Percentiles rank a stretch among this genome's conserved stretches.
These are phyloP conservation scores for Xylariaceae sp. DNA, from an alignment of 2,329 filamentous ascomycete genomes.

Conservation along the genomic window DNA sequence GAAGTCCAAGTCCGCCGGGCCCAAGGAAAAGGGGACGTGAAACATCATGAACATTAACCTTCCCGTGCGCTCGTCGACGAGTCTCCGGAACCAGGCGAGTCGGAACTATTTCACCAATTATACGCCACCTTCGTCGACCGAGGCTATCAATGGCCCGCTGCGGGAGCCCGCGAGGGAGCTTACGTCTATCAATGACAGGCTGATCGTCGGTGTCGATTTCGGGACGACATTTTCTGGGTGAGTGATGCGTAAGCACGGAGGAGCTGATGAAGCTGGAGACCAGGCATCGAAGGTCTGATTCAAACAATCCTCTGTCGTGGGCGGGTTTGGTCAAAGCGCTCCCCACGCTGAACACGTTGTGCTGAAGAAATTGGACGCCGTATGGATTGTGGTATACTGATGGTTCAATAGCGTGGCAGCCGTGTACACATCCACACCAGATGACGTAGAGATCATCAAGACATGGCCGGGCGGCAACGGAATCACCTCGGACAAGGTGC, in stretches of 20 bases:
- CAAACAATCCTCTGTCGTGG: too few species aligned
- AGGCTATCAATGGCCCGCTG: conserved; percentile 59
- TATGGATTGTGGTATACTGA: too few species aligned
- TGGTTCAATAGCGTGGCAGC: conserved; percentile 54
- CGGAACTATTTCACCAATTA: conserved; percentile 53
- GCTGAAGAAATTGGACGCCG: too few species aligned
- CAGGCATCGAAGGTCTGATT: not conserved
- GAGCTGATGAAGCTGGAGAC: not conserved
- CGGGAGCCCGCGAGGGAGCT: conserved; percentile 52
- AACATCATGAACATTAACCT: conserved; percentile 46
- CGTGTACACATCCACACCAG: conserved; percentile 70
- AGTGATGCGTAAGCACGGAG: conserved; percentile 27
- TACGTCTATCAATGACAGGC: conserved; percentile 51
- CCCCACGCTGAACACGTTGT: too few species aligned
- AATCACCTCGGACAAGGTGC: conserved; percentile 85
- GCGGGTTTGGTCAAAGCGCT: too few species aligned
- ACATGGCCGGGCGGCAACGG: conserved; percentile 80
- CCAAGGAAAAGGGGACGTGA: too few species aligned
- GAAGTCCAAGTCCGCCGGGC: too few species aligned
- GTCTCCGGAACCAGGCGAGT: conserved; percentile 50
- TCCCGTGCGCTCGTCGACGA: conserved; percentile 43
- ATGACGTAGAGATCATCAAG: conserved; percentile 81
- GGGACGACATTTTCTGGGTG: conserved; percentile 80
- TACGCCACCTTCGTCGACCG: conserved; percentile 52
- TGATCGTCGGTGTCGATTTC: conserved; percentile 78